Conservation (phyloP, 176 grass and related monocot species). For the Phoenix roebelenii region DNA sequence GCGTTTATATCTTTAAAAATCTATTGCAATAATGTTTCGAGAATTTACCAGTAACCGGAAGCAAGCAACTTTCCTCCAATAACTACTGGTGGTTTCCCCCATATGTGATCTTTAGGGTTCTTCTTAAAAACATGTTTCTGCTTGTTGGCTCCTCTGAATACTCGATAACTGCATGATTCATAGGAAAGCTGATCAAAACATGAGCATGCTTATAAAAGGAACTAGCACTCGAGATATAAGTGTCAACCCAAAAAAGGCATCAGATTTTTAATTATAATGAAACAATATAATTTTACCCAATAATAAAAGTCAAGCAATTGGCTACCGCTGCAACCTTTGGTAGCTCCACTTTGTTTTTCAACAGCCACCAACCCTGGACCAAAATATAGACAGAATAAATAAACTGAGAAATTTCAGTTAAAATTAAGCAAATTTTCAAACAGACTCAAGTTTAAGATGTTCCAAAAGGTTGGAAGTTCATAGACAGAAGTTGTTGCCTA, state of each 20-base stretch:
- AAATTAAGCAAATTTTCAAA: background rate
- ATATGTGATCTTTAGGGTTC: slow-evolving; percentile 80
- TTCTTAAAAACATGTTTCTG: slow-evolving; percentile 97
- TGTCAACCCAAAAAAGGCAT: too few species aligned
- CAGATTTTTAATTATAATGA: background rate
- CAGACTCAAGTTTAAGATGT: background rate
- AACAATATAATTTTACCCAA: slow-evolving; percentile 39
- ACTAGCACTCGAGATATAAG: slow-evolving; percentile 11
- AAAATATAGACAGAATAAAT: slow-evolving; percentile 6
- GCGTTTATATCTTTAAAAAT: background rate
- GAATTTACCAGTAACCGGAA: slow-evolving; percentile 82
- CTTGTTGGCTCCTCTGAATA: slow-evolving; percentile 95
- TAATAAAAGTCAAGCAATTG: slow-evolving; percentile 64
- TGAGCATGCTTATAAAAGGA: background rate
- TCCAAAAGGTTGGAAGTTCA: background rate
- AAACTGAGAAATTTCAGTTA: background rate
- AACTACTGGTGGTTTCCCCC: slow-evolving; percentile 83
- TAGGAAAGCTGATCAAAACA: slow-evolving; percentile 7
- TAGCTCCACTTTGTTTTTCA: slow-evolving; percentile 65
- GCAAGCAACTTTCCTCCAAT: slow-evolving; percentile 79
- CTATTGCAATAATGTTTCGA: background rate
- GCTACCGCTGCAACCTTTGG: slow-evolving; percentile 36
- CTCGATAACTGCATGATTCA: slow-evolving; percentile 45
- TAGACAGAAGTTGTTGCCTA: too few species aligned
- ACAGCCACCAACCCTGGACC: slow-evolving; percentile 92